Conservation (phyloP, 768 basidiomycete genomes). For the Kwoniella newhampshirensis region DNA sequence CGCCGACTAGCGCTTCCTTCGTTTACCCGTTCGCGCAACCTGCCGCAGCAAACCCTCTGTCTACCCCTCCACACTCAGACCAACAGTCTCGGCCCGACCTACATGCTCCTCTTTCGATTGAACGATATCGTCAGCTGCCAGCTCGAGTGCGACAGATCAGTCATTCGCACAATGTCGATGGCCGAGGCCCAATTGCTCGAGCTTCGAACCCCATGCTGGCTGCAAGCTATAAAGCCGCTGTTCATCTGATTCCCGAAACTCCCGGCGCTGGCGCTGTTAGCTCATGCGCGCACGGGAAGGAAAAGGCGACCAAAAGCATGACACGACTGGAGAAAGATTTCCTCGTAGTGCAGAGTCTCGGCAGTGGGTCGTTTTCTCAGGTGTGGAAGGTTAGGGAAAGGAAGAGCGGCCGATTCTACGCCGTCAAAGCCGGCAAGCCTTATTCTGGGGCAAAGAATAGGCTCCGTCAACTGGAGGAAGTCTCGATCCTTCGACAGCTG, state of each 20-base stretch:
- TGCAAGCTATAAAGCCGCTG: conserved; percentile 35
- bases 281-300: too few species aligned
- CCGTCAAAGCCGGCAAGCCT: conserved; percentile 79
- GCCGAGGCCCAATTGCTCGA: conserved; percentile 39
- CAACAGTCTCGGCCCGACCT: not conserved
- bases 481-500: conserved; percentile 82
- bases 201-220: conserved; percentile 50
- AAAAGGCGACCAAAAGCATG: not conserved
- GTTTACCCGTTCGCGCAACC: conserved; percentile 38
- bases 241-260: conserved; percentile 14
- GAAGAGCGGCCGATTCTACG: conserved; percentile 59
- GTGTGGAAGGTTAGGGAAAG: conserved; percentile 67
- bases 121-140: conserved; percentile 5
- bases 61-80: conserved; percentile 15
- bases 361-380: conserved; percentile 89
- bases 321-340: conserved; percentile 72
- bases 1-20: conserved; percentile 19
- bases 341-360: conserved; percentile 73
- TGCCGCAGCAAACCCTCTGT: not conserved
- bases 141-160: conserved; percentile 17
- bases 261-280: not conserved
- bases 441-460: conserved; percentile 89
- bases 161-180: conserved; percentile 1
- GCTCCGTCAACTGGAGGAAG: conserved; percentile 87
- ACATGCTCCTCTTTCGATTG: conserved; percentile 8